Conservation (phyloP, 2,329 filamentous ascomycete species). For the Dothideomycetidae sp. region DNA sequence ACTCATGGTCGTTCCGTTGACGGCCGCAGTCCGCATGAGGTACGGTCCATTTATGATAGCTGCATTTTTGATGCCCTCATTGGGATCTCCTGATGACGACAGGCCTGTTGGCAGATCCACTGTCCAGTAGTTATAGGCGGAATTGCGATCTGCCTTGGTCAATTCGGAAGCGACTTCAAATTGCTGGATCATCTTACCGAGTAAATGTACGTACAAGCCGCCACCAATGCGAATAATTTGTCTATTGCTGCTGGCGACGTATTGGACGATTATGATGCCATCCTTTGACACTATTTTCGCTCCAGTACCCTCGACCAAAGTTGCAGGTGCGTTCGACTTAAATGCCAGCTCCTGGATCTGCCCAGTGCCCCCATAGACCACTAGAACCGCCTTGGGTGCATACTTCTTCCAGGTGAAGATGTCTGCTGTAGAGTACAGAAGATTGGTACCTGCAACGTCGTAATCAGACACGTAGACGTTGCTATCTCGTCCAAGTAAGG, state of each 20-base stretch:
- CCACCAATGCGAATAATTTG: conserved; percentile 37
- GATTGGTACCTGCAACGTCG: conserved; percentile 40
- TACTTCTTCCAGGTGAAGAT: conserved; percentile 57
- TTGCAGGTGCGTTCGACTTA: conserved; percentile 21
- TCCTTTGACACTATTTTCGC: conserved; percentile 24
- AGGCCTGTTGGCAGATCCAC: conserved; percentile 36
- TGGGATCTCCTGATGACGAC: conserved; percentile 19
- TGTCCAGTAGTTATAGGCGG: conserved; percentile 57
- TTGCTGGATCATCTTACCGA: conserved; percentile 28
- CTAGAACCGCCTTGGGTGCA: conserved; percentile 37
- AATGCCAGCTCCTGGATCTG: conserved; percentile 51
- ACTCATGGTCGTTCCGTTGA: conserved; percentile 42
- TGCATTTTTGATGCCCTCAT: conserved; percentile 23
- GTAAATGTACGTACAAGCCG: conserved; percentile 41
- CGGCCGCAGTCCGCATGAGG: conserved; percentile 45
- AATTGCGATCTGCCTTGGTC: conserved; percentile 40
- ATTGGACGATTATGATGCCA: conserved; percentile 38
- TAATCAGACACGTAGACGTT: conserved; percentile 56
- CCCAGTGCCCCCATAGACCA: conserved; percentile 48
- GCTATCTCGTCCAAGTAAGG: conserved; percentile 49
- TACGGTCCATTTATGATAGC: conserved; percentile 51
- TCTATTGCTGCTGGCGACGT: conserved; percentile 40
- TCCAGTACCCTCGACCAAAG: conserved; percentile 28
- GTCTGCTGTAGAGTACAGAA: conserved; percentile 57
- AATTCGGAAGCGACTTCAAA: conserved; percentile 3